Evolutionary conservation across 2,329 filamentous ascomycete species (phyloP), one percentile per base, ranked within the genome.

Genomic region (Penicillium sp.): DNA sequence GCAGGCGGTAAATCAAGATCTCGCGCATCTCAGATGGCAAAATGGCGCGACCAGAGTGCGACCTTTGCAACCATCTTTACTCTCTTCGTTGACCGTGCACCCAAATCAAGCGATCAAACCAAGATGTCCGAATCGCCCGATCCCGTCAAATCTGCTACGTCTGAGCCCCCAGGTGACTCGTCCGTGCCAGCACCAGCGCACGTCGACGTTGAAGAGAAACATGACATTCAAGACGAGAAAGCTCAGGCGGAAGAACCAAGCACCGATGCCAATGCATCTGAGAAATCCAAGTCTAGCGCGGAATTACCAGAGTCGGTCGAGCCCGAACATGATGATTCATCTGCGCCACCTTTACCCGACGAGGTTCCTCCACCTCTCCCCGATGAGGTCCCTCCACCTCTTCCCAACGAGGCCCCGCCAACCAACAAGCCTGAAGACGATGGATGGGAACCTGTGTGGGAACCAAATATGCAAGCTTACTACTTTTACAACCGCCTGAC

Each of bases 401-500:
- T 83, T 45, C 83, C 83, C 47, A 72, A 78, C 50, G 82, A 84
- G 71, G 75, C 78, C 36, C 77, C 77, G 27, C 77, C 79, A 40
- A 69, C 71, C 5, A 40, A 16, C 27, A 67, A 66, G 58, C 57
- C 59, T 40, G 71, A 80, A 49, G 81, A 87, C 54, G 83, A 88
- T 70, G 92, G 92, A 55, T 96, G 92, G 92, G 86, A 89, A 55
- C 86, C 85, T 34, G 80, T 89, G 54, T 95, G 89, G 89, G 90
- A 95, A 64, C 75, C 82, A 22, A 79, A 72, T 48, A 80, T 82
- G 1, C 82, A 87, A 59, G 81, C 85, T 4, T 96, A 86, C 77
- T 95, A 91, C 76, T 96, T 95, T 75, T 86, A 87, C 79, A 96
- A 96, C 71, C 85, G 87, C 62, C 87, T 89, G 71, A 94, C 89